Evolutionary conservation across 306 rosid genomes (phyloP), one percentile per base, ranked within the genome.

Genomic region (Abrus precatorius): DNA sequence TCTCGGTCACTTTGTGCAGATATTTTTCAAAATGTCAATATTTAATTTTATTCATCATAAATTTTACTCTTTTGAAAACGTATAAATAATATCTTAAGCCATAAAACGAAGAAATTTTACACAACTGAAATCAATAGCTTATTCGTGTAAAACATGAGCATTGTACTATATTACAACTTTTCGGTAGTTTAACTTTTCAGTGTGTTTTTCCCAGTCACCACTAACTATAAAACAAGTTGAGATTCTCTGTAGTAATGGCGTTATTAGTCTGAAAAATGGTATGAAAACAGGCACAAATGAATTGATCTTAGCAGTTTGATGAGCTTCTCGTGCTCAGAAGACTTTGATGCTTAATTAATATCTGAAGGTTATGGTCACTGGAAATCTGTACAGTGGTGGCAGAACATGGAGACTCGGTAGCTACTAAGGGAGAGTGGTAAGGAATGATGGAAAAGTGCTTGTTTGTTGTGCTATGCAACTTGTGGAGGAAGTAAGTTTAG

Each of bases 121-220:
- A 20, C 74, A 76, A 54, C 8, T 27, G 45, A 54, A 72, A 33
- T 74, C 12, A 82, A 69, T 69, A 59, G 54, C 69, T 76, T 77
- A 84, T 73, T 69, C 32, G 72, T 81, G 64, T 80, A 84, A 45
- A 62, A 48, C 34, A 75, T 50, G 49, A 43, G 69, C 60, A 66
- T 40, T 47, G 38, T 77, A 68, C 80, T 62, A 79, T 83, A 70
- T 60, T 80, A 86, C 83, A 84, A 80, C 64, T 59, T 34, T 34
- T 52, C 84, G n/a, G n/a, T 11, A 5, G 71, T 79, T 69, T 64
- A 56, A 63, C 64, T 70, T 61, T 71, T 49, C 69, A 47, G 53
- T 29, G 60, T 70, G 45, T 6, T 69, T 33, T 72, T 40, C 56
- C 13, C 57, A 9, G 4, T 43, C 82, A 70, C 13, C 29, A 76